Evolutionary conservation across 129 eudicot genomes (phyloP).

Genomic region (Arctium minus): DNA sequence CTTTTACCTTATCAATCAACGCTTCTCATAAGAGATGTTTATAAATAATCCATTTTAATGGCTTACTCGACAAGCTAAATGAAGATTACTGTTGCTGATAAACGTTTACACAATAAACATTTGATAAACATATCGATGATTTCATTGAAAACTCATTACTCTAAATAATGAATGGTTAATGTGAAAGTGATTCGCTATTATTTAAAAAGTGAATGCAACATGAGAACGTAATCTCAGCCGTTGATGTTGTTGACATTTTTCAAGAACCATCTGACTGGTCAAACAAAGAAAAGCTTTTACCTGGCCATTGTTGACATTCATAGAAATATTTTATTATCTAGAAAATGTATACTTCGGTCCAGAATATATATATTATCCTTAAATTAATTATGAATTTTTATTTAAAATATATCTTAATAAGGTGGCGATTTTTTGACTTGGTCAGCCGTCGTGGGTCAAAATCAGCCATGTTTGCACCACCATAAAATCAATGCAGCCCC

Average conservation of each 20-base stretch:
- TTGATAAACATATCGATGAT: no score
- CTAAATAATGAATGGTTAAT: background rate
- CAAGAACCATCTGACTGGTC: slow-evolving; percentile 7
- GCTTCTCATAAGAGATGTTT: no score
- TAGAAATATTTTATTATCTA: background rate
- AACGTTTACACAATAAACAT: no score
- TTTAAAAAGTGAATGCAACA: background rate
- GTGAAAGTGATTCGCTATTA: background rate
- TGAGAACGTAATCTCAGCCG: slow-evolving; percentile 17
- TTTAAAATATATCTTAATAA: background rate
- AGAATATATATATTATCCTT: slow-evolving; percentile 5
- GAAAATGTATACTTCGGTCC: slow-evolving; percentile 1
- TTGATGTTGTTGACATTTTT: slow-evolving; percentile 24
- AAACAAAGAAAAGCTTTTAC: slow-evolving; percentile 9
- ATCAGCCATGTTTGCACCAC: slow-evolving; percentile 28
- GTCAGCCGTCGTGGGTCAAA: slow-evolving; percentile 26
- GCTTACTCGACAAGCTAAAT: no score
- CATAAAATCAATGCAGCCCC: slow-evolving; percentile 21
- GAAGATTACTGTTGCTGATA: no score
- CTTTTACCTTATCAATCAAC: no score
- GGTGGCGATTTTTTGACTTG: slow-evolving; percentile 24
- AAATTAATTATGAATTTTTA: background rate
- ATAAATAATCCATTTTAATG: no score
- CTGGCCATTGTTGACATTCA: slow-evolving; percentile 19
- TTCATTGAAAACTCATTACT: background rate